A percentile compares a stretch with the other conserved stretches of the same genome.
These are phyloP conservation scores for Chaetoceros tenuissimus DNA, from an alignment of 108 stramenopile species.

Conservation along the genomic window DNA sequence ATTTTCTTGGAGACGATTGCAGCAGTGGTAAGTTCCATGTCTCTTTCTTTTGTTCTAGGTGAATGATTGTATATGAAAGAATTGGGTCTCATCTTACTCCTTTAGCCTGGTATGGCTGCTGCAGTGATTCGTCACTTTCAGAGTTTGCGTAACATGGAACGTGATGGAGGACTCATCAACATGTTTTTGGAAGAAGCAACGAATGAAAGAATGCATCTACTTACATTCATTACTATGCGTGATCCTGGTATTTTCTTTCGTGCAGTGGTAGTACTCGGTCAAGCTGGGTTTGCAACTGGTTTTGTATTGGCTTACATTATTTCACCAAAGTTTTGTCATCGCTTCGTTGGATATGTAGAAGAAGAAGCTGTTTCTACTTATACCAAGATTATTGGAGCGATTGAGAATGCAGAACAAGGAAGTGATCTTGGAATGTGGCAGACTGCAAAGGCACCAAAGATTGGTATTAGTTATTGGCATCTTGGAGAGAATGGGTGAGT, in stretches of 20 bases:
- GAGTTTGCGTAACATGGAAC: conserved; percentile 64
- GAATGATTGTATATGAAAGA: no score
- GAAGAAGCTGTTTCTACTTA: conserved; percentile 61
- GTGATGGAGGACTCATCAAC: conserved; percentile 80
- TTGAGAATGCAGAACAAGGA: conserved; percentile 56
- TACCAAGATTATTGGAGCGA: conserved; percentile 51
- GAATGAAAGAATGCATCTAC: conserved; percentile 85
- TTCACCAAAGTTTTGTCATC: conserved; percentile 68
- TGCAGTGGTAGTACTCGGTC: conserved; percentile 34
- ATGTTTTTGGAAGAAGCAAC: conserved; percentile 85
- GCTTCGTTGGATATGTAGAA: conserved; percentile 84
- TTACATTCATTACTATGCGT: conserved; percentile 54
- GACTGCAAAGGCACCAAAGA: conserved; percentile 32
- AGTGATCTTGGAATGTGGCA: conserved; percentile 38
- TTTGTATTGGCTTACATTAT: conserved; percentile 65
- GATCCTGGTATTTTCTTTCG: conserved; percentile 40
- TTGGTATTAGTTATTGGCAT: conserved; percentile 42
- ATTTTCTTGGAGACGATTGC: conserved; percentile 59
- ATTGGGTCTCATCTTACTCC: no score
- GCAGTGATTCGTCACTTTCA: conserved; percentile 64
- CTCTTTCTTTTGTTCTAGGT: no score
- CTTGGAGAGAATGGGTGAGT: conserved; percentile 60
- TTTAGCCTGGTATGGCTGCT: conserved; percentile 48
- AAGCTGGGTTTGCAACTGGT: conserved; percentile 39
- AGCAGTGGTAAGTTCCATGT: no score